Evolutionary conservation across 2,329 filamentous ascomycete species (phyloP), one percentile per base, ranked within the genome.

Genomic region (Didymella arachidicola): DNA sequence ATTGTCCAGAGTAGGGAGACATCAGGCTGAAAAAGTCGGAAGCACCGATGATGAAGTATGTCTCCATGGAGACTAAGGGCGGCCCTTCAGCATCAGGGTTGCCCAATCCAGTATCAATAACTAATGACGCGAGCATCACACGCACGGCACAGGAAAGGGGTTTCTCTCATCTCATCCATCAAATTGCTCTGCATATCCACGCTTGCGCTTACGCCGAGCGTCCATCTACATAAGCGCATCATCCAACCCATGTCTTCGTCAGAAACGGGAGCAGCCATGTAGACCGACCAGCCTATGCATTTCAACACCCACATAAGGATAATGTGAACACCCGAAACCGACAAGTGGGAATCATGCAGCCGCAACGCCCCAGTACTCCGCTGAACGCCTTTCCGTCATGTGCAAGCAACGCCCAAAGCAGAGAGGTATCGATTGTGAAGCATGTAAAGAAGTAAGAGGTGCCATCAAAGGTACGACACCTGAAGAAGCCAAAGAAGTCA

Each of bases 361-460:
- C 52, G 41, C 56, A 44, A 60, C 45, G 38, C 56, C 56, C 27
- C 25, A 50, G 19, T 49, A 53, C 42, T 52, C 42, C 52, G 18
- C 47, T 52, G 36, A 47, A 55, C 57, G 43, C 57, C 57, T 48
- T 38, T 52, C 47, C 41, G 12, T 53, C 39, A 50, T 59, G 56
- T 45, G 50, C 46, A 59, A 46, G 10, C 27, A 60, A 52, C 57
- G 57, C 57, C 57, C 42, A 52, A 60, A 60, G 47, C 57, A 60
- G 47, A 60, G 51, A 59, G 57, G 57, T 60, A 60, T 60, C 52
- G 47, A 60, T 60, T 52, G 47, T 55, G 30, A 60, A 60, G 43
- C 51, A 36, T 38, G 25, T 47, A 55, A 52, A 55, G 11, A 55
- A 55, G 42, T 51, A 43, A 39, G 43, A 42, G 46, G 42, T 50